Evolutionary conservation across 1,284 basidiomycete species (phyloP).

Genomic region (Termitomyces sp.): DNA sequence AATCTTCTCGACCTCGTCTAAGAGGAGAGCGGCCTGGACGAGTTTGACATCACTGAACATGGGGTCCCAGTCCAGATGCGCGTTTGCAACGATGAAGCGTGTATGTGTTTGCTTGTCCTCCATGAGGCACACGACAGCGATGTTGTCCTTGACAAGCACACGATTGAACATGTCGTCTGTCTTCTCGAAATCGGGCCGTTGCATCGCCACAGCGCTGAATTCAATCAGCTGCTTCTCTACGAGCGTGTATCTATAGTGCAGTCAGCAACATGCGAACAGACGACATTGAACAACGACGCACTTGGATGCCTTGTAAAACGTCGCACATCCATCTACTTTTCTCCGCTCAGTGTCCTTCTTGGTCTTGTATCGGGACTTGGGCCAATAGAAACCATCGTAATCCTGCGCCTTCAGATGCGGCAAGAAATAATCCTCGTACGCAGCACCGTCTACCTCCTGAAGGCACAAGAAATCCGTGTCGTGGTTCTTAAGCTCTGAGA

Average conservation of each 20-base stretch:
- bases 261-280: background rate
- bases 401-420: slow-evolving; percentile 73
- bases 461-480: slow-evolving; percentile 91
- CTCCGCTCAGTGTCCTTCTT: slow-evolving; percentile 87
- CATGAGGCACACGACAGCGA: slow-evolving; percentile 84
- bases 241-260: slow-evolving; percentile 68
- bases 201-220: slow-evolving; percentile 91
- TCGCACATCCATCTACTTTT: slow-evolving; percentile 95
- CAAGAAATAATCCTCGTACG: slow-evolving; percentile 92
- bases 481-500: slow-evolving; percentile 82
- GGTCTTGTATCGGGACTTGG: slow-evolving; percentile 92
- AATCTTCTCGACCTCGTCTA: slow-evolving; percentile 92
- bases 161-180: slow-evolving; percentile 99
- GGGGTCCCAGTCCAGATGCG: slow-evolving; percentile 94
- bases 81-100: slow-evolving; percentile 85
- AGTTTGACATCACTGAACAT: slow-evolving; percentile 95
- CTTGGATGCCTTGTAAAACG: slow-evolving; percentile 90
- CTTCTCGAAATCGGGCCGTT: slow-evolving; percentile 94
- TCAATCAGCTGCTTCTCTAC: slow-evolving; percentile 95
- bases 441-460: slow-evolving; percentile 90
- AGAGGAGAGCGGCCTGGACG: slow-evolving; percentile 87
- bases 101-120: slow-evolving; percentile 87
- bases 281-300: slow-evolving; percentile 40
- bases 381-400: slow-evolving; percentile 91
- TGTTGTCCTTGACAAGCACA: slow-evolving; percentile 93